Percentiles rank a stretch among this genome's conserved stretches.
Evolutionary conservation across 129 eudicot species (phyloP).

Genomic region (Centrapalus pauciflorus): DNA sequence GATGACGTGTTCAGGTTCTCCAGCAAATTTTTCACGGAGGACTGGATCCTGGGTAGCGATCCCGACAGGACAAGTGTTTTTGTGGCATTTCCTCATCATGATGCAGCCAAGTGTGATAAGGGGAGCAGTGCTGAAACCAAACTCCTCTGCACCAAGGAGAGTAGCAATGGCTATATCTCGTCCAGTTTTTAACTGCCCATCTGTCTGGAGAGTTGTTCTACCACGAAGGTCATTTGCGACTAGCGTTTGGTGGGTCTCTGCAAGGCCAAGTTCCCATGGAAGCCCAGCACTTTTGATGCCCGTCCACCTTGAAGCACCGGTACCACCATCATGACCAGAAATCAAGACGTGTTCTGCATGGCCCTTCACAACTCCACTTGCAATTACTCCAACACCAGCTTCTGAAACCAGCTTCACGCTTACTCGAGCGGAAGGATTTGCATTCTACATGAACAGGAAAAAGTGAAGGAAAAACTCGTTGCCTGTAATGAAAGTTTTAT

Average conservation of each 20-base stretch:
- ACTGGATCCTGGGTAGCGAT: slow-evolving; percentile 99
- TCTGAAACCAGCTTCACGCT: slow-evolving; percentile 96
- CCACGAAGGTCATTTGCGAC: slow-evolving; percentile 99
- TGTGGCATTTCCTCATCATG: slow-evolving; percentile 98
- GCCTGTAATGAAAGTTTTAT: background rate
- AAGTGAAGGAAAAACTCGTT: background rate
- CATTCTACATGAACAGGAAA: slow-evolving; percentile 53
- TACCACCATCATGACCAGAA: slow-evolving; percentile 99
- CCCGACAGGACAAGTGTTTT: slow-evolving; percentile 97
- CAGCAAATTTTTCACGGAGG: slow-evolving; percentile 89
- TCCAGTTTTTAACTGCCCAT: slow-evolving; percentile 98
- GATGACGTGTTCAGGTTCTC: slow-evolving; percentile 93
- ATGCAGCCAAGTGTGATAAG: slow-evolving; percentile 96
- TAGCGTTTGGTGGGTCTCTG: slow-evolving; percentile 95
- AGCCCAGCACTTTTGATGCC: slow-evolving; percentile 97
- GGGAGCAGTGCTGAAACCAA: slow-evolving; percentile 97
- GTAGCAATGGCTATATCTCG: slow-evolving; percentile 97
- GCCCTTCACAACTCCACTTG: slow-evolving; percentile 96
- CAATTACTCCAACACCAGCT: slow-evolving; percentile 99
- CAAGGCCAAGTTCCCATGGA: slow-evolving; percentile 99
- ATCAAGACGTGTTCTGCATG: slow-evolving; percentile 97
- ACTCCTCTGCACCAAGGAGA: slow-evolving; percentile 96
- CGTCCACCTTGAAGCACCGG: slow-evolving; percentile 98
- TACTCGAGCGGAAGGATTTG: slow-evolving; percentile 89
- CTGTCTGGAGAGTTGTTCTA: slow-evolving; percentile 84